phyloP scores from a whole-genome alignment of 2,329 filamentous ascomycete genomes.

The Aspergillus oerlinghausenensis region DNA sequence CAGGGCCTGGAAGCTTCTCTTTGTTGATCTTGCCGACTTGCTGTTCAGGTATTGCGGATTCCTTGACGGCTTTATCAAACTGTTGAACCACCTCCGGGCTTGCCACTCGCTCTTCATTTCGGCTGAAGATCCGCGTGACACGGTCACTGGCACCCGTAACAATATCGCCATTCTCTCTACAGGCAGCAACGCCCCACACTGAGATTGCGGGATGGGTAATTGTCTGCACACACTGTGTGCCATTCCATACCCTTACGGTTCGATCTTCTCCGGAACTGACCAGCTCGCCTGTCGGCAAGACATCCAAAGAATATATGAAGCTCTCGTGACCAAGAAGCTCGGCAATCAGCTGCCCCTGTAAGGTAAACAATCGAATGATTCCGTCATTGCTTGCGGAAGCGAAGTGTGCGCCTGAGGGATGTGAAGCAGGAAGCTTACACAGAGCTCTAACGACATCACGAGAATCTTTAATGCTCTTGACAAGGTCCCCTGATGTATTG shows the following conservation, averaged over 20 bases:
- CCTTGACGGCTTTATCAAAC: slow-evolving; percentile 78
- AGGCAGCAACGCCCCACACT: slow-evolving; percentile 88
- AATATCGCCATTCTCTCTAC: slow-evolving; percentile 78
- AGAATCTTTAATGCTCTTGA: slow-evolving; percentile 63
- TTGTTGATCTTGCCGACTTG: slow-evolving; percentile 82
- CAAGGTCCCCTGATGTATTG: slow-evolving; percentile 59
- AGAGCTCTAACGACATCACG: slow-evolving; percentile 85
- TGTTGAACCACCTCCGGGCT: slow-evolving; percentile 61
- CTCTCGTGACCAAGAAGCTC: slow-evolving; percentile 85
- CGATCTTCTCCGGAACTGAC: slow-evolving; percentile 91
- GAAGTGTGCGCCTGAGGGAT: slow-evolving; percentile 83
- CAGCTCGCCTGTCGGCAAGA: slow-evolving; percentile 76
- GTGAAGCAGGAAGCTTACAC: slow-evolving; percentile 68
- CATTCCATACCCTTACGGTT: slow-evolving; percentile 86
- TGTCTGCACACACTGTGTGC: slow-evolving; percentile 79
- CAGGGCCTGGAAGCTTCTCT: slow-evolving; percentile 81
- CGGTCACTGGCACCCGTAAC: slow-evolving; percentile 90
- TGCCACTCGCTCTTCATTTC: slow-evolving; percentile 65
- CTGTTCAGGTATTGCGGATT: slow-evolving; percentile 82
- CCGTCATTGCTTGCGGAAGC: slow-evolving; percentile 93
- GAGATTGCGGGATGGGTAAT: slow-evolving; percentile 97
- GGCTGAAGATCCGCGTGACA: slow-evolving; percentile 76
- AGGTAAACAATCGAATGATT: slow-evolving; percentile 78
- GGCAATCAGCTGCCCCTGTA: slow-evolving; percentile 70
- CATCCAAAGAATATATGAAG: slow-evolving; percentile 84